phyloP scores from a whole-genome alignment of 805 yeast species.

The Lipomyces oligophaga region DNA sequence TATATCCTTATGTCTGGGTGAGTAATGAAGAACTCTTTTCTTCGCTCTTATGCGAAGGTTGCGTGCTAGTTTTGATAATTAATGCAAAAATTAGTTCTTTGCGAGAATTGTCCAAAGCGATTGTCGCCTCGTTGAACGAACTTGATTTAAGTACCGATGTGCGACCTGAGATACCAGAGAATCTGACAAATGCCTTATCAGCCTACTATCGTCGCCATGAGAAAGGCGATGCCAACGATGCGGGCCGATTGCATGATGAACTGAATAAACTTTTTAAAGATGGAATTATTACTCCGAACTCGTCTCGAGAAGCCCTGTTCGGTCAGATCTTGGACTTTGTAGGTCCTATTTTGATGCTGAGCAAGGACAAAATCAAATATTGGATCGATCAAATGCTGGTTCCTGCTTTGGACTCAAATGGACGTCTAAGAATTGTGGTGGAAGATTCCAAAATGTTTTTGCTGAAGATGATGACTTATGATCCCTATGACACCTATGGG shows the following conservation, averaged over 20 bases:
- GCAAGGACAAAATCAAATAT: slow-evolving; percentile 35
- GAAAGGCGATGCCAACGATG: slow-evolving; percentile 28
- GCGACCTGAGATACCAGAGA: slow-evolving; percentile 21
- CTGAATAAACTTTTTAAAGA: slow-evolving; percentile 32
- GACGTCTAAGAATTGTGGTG: slow-evolving; percentile 41
- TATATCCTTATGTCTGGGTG: no score
- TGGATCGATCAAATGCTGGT: slow-evolving; percentile 52
- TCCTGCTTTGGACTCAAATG: slow-evolving; percentile 59
- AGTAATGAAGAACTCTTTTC: no score
- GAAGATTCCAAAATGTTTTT: slow-evolving; percentile 36
- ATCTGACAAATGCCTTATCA: slow-evolving; percentile 3
- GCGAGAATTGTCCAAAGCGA: slow-evolving; percentile 23
- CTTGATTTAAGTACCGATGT: slow-evolving; percentile 1
- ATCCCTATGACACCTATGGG: slow-evolving; percentile 26
- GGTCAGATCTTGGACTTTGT: slow-evolving; percentile 35
- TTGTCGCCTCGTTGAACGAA: slow-evolving; percentile 13
- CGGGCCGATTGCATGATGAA: slow-evolving; percentile 39
- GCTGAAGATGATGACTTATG: slow-evolving; percentile 32
- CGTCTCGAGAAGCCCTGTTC: slow-evolving; percentile 32
- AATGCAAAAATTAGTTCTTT: slow-evolving; percentile 26
- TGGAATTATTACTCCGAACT: slow-evolving; percentile 20
- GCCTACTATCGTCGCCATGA: slow-evolving; percentile 20
- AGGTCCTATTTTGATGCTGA: slow-evolving; percentile 34
- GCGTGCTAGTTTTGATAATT: no score
- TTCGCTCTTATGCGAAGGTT: no score